phyloP scores from a whole-genome alignment of 768 basidiomycete species.

The Lanmaoa pseudosensibilis region DNA sequence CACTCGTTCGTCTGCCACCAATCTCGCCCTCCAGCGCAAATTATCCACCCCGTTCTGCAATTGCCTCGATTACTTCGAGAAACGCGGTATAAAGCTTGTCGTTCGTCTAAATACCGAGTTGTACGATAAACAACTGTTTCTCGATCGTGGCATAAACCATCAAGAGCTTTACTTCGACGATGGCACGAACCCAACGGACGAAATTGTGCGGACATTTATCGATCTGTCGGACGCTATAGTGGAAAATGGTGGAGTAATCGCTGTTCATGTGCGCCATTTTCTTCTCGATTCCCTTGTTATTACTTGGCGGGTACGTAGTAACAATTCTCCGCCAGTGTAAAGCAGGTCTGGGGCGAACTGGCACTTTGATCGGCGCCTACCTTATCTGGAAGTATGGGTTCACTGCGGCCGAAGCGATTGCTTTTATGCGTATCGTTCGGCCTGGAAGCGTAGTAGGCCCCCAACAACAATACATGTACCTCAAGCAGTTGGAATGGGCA shows the following conservation, averaged over 20 bases:
- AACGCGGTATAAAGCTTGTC: constrained; percentile 83
- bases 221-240: constrained; percentile 79
- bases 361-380: constrained; percentile 96
- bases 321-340: constrained; percentile 64
- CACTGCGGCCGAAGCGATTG: constrained; percentile 93
- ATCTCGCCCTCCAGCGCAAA: constrained; percentile 71
- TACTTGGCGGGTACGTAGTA: constrained; percentile 19
- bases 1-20: constrained; percentile 31
- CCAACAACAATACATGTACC: constrained; percentile 93
- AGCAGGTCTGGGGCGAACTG: constrained; percentile 94
- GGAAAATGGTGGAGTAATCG: constrained; percentile 76
- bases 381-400: constrained; percentile 99
- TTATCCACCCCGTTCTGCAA: constrained; percentile 80
- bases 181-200: constrained; percentile 95
- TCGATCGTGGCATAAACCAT: constrained; percentile 84
- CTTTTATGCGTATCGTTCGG: constrained; percentile 96
- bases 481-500: constrained; percentile 91
- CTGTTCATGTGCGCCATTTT: constrained; percentile 71
- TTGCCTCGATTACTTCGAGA: constrained; percentile 91
- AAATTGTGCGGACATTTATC: constrained; percentile 91
- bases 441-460: constrained; percentile 93
- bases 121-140: constrained; percentile 80
- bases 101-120: constrained; percentile 92
- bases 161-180: constrained; percentile 96
- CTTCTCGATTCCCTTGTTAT: constrained; percentile 9